phyloP scores from a whole-genome alignment of 495 filamentous ascomycete species.

The Tuber calosporum region DNA sequence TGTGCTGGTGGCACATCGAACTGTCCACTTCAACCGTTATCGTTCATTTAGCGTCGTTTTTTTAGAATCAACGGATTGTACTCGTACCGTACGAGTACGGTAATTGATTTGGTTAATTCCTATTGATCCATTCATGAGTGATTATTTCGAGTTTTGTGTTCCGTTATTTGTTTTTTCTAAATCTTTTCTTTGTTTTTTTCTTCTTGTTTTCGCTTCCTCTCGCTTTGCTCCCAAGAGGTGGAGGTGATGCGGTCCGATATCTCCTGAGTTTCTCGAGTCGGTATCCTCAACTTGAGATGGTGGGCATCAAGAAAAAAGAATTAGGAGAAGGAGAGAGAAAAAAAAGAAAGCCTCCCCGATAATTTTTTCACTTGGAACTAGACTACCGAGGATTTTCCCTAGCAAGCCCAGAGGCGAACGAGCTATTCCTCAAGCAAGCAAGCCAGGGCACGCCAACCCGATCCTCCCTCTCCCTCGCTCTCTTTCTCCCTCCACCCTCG shows the following conservation, averaged over 20 bases:
- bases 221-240: background rate
- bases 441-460: conserved; percentile 26
- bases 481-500: conserved; percentile 3
- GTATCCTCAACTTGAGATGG: conserved; percentile 6
- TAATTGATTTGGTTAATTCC: background rate
- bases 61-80: background rate
- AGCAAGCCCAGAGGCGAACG: conserved; percentile 9
- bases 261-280: conserved; percentile 5
- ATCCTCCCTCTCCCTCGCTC: conserved; percentile 15
- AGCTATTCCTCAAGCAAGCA: conserved; percentile 27
- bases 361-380: background rate
- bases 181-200: background rate
- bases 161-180: background rate
- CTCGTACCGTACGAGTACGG: no score
- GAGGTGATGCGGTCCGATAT: background rate
- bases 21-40: background rate
- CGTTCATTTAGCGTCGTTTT: background rate
- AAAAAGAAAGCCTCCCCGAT: background rate
- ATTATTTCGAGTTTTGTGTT: background rate
- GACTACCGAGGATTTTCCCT: conserved; percentile 33
- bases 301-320: conserved; percentile 1
- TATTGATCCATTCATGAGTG: conserved; percentile 4
- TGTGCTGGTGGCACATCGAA: background rate
- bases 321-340: background rate
- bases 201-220: background rate